Evolutionary conservation across 2,329 filamentous ascomycete genomes (phyloP).

Genomic region (Ophiobolus disseminans): DNA sequence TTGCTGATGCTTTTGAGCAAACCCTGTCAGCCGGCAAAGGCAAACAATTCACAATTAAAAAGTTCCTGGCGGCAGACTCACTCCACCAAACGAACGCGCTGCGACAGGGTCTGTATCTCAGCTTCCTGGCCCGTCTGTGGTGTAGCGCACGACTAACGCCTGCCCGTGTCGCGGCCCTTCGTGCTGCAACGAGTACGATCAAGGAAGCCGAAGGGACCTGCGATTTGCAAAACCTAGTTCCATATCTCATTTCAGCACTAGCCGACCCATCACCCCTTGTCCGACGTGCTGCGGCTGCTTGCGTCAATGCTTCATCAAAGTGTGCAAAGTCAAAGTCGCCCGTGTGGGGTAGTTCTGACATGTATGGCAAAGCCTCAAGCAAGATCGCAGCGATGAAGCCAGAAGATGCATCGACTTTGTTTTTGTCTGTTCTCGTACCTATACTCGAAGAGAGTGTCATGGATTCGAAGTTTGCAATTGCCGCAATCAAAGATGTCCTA

Average conservation of each 20-base stretch:
- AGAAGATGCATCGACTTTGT: slow-evolving; percentile 54
- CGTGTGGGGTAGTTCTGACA: slow-evolving; percentile 30
- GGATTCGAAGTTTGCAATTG: slow-evolving; percentile 73
- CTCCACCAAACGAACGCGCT: slow-evolving; percentile 63
- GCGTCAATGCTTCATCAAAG: slow-evolving; percentile 55
- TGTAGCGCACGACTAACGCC: slow-evolving; percentile 73
- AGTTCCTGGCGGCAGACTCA: slow-evolving; percentile 63
- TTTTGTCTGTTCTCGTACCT: slow-evolving; percentile 74
- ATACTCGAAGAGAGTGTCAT: slow-evolving; percentile 85
- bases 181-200: slow-evolving; percentile 53
- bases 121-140: slow-evolving; percentile 79
- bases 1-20: slow-evolving; percentile 35
- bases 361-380: slow-evolving; percentile 67
- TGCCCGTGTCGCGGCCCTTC: slow-evolving; percentile 72
- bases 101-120: slow-evolving; percentile 71
- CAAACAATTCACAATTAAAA: slow-evolving; percentile 37
- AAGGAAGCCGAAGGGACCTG: slow-evolving; percentile 50
- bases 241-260: slow-evolving; percentile 78
- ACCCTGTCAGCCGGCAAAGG: slow-evolving; percentile 31
- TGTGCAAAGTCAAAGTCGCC: slow-evolving; percentile 18
- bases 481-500: slow-evolving; percentile 67
- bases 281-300: slow-evolving; percentile 74
- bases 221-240: slow-evolving; percentile 82
- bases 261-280: slow-evolving; percentile 78
- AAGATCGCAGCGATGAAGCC: slow-evolving; percentile 69